Evolutionary conservation across 1,284 basidiomycete species (phyloP), one percentile per base, ranked within the genome.

Genomic region (Puccinia coronata): DNA sequence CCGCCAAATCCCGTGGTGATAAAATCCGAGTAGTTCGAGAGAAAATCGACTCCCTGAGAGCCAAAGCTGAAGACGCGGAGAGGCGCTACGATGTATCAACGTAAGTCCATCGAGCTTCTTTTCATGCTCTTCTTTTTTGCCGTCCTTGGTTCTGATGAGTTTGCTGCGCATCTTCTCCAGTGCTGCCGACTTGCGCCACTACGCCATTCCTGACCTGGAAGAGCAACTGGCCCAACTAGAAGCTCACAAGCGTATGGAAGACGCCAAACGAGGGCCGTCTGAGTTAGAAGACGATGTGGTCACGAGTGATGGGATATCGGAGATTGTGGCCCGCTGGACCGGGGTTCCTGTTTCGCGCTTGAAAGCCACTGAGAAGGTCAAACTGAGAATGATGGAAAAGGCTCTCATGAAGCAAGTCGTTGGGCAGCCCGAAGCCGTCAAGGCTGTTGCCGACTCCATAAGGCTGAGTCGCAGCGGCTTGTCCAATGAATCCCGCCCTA

Each of bases 1-100:
- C 92, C 74, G 93, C 97, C 87, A 96, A 96, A 88, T 88, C 89
- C 75, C 90, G 93, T 69, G 92, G 93, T 25, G 92, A 98, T 82
- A 92, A 97, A 85, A 91, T 98, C 84, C 92, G 93, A 84, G 87
- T 89, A 3, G 89, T 94, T 47, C 90, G 94, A 75, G 90, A 91
- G 85, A 92, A 90, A 87, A 94, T 99, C 73, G 97, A 99, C 84
- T 93, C 97, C 83, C 89, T 99, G 59, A 92, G 91, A 83, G 91
- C 92, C 31, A 99, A 98, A 88, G 92, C 93, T 0, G 94, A 97
- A 84, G 95, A 97, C 71, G 96, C 96, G 9, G 95, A 98, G 87
- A 89, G 96, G 86, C 90, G 91, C 88, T 92, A 89, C 84, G 90
- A 87, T 82, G 39, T 79, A n/a, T 70, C 53, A 82, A 28, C 69